Conservation (phyloP, 1,284 basidiomycete genomes). For the Mixia osmundae region DNA sequence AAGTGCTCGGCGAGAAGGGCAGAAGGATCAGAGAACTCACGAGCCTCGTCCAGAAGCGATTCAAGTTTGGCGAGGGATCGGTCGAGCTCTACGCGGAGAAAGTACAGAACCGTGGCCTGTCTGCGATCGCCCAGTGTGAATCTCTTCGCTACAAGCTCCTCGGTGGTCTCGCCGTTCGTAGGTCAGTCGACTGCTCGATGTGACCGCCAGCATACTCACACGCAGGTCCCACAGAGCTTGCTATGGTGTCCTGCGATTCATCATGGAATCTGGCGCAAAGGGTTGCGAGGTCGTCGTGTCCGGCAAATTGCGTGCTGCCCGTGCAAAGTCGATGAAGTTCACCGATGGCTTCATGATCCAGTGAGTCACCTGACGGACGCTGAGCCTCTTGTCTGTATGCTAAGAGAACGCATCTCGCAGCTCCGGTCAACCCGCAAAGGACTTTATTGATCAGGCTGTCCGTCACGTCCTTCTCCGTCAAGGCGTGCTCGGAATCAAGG, state of each 20-base stretch:
- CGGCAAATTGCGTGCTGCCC: conserved; percentile 96
- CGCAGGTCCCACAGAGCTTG: conserved; percentile 46
- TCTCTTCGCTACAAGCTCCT: conserved; percentile 97
- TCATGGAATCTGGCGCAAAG: conserved; percentile 99
- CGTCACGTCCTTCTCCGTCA: conserved; percentile 96
- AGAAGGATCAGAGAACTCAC: conserved; percentile 98
- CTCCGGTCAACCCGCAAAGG: conserved; percentile 92
- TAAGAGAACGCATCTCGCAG: too few species aligned
- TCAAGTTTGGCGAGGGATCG: conserved; percentile 98
- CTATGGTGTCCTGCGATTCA: conserved; percentile 99
- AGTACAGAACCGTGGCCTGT: conserved; percentile 95
- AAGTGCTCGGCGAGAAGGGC: conserved; percentile 98
- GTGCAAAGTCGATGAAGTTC: conserved; percentile 99
- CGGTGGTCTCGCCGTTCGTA: conserved; percentile 94
- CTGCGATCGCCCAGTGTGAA: conserved; percentile 97
- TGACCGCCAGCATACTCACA: neutral
- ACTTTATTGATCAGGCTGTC: conserved; percentile 95
- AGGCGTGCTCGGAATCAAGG: conserved; percentile 99
- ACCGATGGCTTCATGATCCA: conserved; percentile 99
- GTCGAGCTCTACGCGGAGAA: conserved; percentile 99
- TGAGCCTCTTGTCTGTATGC: conserved; percentile 63
- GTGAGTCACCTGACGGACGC: neutral
- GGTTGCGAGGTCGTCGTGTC: conserved; percentile 99
- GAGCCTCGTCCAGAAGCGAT: conserved; percentile 93
- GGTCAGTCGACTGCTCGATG: conserved; percentile 30